Evolutionary conservation across 139 green algal species (phyloP).

Genomic region (Coccomyxa sp.): DNA sequence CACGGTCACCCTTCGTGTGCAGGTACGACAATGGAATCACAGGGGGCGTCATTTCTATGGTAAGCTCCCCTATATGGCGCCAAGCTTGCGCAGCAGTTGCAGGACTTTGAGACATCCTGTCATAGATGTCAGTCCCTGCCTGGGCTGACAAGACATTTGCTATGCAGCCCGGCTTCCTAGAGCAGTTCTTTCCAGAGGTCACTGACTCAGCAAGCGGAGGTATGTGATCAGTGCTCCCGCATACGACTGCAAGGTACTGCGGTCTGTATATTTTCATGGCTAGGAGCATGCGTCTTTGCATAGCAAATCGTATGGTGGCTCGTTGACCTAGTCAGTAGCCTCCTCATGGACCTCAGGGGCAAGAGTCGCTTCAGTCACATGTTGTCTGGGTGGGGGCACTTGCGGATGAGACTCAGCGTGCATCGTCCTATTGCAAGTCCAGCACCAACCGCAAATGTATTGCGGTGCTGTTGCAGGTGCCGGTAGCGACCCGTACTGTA

Average conservation of each 20-base stretch:
- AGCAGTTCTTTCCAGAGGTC: conserved; percentile 50
- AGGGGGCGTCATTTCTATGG: conserved; percentile 3
- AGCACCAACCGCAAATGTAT: no score
- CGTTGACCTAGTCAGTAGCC: no score
- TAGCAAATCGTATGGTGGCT: no score
- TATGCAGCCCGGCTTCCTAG: conserved; percentile 35
- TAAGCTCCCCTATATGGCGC: neutral
- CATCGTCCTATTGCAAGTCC: no score
- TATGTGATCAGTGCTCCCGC: neutral
- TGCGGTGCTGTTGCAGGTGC: neutral
- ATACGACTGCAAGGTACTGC: no score
- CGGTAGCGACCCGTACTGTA: conserved; percentile 23
- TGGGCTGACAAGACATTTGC: no score
- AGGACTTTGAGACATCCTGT: no score
- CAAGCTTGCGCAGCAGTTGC: neutral
- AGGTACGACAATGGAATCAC: conserved; percentile 52
- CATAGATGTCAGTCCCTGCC: no score
- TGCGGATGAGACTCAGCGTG: no score
- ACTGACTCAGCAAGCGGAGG: neutral
- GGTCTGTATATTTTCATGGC: neutral
- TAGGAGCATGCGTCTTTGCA: neutral
- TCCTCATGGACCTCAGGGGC: no score
- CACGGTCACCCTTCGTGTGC: neutral
- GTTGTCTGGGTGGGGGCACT: no score
- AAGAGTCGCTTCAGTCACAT: no score